Evolutionary conservation across 2,329 filamentous ascomycete species (phyloP).

Genomic region (Verticillium nubilum): DNA sequence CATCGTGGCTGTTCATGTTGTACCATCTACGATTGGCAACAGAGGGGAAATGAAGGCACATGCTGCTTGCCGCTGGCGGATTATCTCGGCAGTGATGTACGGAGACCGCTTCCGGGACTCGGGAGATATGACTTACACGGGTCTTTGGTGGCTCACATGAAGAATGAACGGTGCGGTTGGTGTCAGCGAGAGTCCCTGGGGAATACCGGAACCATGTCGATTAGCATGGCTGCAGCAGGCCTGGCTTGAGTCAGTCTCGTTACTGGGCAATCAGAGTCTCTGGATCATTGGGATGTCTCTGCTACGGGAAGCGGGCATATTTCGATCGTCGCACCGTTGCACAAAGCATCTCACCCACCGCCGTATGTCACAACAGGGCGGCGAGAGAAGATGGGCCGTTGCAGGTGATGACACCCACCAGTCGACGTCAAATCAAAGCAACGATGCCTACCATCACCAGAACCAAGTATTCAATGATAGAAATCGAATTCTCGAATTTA

Average conservation of each 20-base stretch:
- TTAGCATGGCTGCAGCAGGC: background rate
- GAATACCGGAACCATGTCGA: background rate
- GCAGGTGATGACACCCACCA: background rate
- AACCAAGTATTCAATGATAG: too few species aligned
- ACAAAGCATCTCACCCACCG: background rate
- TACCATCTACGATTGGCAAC: background rate
- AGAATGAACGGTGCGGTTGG: background rate
- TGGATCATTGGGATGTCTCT: background rate
- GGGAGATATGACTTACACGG: background rate
- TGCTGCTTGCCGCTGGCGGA: background rate
- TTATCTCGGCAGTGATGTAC: background rate
- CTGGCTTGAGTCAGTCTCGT: background rate
- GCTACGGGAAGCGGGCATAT: background rate
- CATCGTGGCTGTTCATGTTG: background rate
- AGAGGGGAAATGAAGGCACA: background rate
- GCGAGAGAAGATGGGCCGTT: background rate
- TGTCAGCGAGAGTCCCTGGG: background rate
- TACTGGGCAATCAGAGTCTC: background rate
- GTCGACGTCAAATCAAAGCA: constrained; percentile 5
- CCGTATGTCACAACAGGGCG: background rate
- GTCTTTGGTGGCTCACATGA: background rate
- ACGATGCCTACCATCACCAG: background rate
- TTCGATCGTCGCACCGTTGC: background rate
- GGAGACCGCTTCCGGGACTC: background rate
- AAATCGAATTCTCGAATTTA: too few species aligned